Evolutionary conservation across 345 rosid genomes (phyloP), one percentile per base, ranked within the genome.

Genomic region (Eucalyptus cloeziana): DNA sequence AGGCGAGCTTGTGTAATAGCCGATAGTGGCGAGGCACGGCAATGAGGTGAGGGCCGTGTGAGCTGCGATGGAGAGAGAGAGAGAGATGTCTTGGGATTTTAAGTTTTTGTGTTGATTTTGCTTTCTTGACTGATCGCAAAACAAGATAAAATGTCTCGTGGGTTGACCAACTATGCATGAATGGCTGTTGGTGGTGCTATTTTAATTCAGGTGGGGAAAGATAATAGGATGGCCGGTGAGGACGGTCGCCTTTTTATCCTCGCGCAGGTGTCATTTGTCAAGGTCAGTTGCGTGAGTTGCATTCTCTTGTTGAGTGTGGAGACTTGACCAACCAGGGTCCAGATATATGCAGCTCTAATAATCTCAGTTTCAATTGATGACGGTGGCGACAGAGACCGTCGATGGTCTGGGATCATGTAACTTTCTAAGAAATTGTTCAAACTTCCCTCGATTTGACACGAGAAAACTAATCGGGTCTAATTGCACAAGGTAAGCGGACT

Each of bases 311-410:
- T 25, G 15, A 27, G 7, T 12, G 67, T 3, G 67, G 15, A 27
- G 67, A 27, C 31, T 27, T 60, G 31, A 60, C 67, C 67, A 60
- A 1, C 67, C n/a, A 27, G n/a, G n/a, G 15, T 27, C 31, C 15
- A 60, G 67, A 60, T 27, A 27, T 0, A 60, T 27, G 67, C 14
- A 60, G 0, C 31, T 60, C 31, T 27, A 12, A 60, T 60, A 54
- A 58, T 60, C 31, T 60, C 14, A 60, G 31, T 60, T 60, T 60
- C 67, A 27, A 60, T 5, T 0, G 15, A 60, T 27, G 31, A 27
- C 15, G 1, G 30, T 25, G 62, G 67, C 0, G 31, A 60, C 67
- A 60, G 31, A 60, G 31, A 58, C 0, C 7, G 30, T 58, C 0
- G 15, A 58, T 60, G 67, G 67, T 5, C 67, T 60, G 67, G 67